phyloP scores from a whole-genome alignment of 2,329 filamentous ascomycete species.

The Alternaria incomplexa region DNA sequence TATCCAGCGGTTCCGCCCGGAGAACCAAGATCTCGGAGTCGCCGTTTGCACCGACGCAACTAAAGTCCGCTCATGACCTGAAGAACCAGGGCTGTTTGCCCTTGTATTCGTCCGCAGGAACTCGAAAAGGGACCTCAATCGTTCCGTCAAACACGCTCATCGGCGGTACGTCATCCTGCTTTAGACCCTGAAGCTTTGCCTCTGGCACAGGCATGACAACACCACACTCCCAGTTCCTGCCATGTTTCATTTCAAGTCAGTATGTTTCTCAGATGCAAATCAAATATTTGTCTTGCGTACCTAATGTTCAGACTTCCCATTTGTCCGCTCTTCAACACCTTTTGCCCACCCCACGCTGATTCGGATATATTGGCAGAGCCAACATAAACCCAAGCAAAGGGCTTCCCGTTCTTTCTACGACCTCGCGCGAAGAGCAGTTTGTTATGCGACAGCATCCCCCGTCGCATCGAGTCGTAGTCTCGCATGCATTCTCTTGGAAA shows the following conservation, averaged over 20 bases:
- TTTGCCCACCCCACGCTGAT: slow-evolving; percentile 87
- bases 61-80: slow-evolving; percentile 11
- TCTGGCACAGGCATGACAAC: slow-evolving; percentile 70
- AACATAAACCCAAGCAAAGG: slow-evolving; percentile 77
- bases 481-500: slow-evolving; percentile 77
- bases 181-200: slow-evolving; percentile 17
- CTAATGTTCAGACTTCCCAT: slow-evolving; percentile 70
- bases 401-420: slow-evolving; percentile 33
- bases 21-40: neutral
- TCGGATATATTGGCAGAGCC: slow-evolving; percentile 93
- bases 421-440: slow-evolving; percentile 66
- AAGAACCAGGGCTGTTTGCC: slow-evolving; percentile 55
- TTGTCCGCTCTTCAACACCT: slow-evolving; percentile 70
- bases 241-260: neutral
- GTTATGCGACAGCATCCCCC: slow-evolving; percentile 83
- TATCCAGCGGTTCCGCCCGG: neutral
- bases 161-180: slow-evolving; percentile 30
- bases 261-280: neutral
- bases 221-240: slow-evolving; percentile 93
- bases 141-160: slow-evolving; percentile 60
- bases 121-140: slow-evolving; percentile 69
- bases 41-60: neutral
- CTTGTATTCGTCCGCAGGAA: slow-evolving; percentile 62
- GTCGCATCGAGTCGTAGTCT: slow-evolving; percentile 74
- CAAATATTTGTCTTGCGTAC: neutral